Base-by-base conservation (phyloP, 1,284 basidiomycete genomes). In the Leccinum laetum region DNA sequence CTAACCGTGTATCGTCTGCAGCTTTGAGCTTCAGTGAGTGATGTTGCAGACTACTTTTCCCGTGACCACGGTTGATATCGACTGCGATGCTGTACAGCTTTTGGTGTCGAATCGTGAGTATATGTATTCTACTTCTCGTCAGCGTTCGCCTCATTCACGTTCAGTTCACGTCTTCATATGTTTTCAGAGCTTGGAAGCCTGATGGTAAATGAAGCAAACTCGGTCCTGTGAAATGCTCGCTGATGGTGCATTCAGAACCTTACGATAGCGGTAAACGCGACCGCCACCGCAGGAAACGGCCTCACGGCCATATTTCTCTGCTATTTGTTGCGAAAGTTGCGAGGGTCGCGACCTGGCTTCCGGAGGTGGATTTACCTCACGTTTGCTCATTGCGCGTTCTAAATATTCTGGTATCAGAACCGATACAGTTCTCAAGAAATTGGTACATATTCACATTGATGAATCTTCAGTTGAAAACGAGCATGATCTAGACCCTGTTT, bases 281-380 rank as follows among this genome's bases (percentile, higher is more conserved):
- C 86, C 11, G 82, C 86, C 0, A 86, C 84, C 0, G 83, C 80
- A 2, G 82, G 83, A 2, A 87, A 89, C 63, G 77, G 86, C 9
- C 69, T 85, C 39, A 88, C 89, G 57, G 84, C 87, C 0, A 72
- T 71, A 13, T 77, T 79, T 24, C 80, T 89, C 35, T 86, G 84
- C 70, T 76, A 69, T 2, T 75, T 89, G 57, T 78, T 89, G 18
- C 83, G 83, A 63, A 73, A 69, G 37, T 14, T 13, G 37, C 37
- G 37, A 39, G 13, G 10, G 9, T 86, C 85, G 1, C 79, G 86
- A 41, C 87, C 86, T 9, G 85, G 86, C 6, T 86, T 87, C 74
- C 75, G 77, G 26, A 82, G 78, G 86, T 81, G 58, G 66, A 69
- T 37, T 41, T 32, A 52, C 24, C 21, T 16, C 5, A 3, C 29